These are phyloP conservation scores for Orbilia quercus DNA, from an alignment of 2,329 filamentous ascomycete species.

Conservation along the genomic window DNA sequence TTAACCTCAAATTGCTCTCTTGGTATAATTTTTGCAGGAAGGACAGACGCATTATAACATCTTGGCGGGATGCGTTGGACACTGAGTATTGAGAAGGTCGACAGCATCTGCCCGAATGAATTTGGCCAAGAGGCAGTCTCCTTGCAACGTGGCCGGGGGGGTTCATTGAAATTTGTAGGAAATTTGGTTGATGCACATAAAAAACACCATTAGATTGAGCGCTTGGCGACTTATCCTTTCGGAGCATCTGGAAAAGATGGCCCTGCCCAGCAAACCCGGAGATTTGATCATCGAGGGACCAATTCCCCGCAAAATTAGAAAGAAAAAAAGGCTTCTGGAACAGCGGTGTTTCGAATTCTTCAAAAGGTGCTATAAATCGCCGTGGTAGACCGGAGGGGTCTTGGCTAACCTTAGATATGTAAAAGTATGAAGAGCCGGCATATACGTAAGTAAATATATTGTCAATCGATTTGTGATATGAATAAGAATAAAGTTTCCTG, in stretches of 20 bases:
- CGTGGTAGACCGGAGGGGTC: slow-evolving; percentile 19
- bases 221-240: slow-evolving; percentile 49
- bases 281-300: slow-evolving; percentile 39
- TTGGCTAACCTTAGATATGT: slow-evolving; percentile 30
- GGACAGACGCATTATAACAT: slow-evolving; percentile 7
- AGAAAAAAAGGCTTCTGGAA: slow-evolving; percentile 35
- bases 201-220: slow-evolving; percentile 6
- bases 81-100: slow-evolving; percentile 46
- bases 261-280: slow-evolving; percentile 36
- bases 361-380: slow-evolving; percentile 19
- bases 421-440: too few species aligned
- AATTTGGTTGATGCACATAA: slow-evolving; percentile 43
- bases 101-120: slow-evolving; percentile 24
- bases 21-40: slow-evolving; percentile 17
- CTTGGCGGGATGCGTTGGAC: slow-evolving; percentile 44
- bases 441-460: too few species aligned
- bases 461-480: slow-evolving; percentile 15
- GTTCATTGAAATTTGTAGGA: slow-evolving; percentile 35
- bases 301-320: slow-evolving; percentile 23
- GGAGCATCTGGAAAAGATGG: slow-evolving; percentile 40
- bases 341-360: slow-evolving; percentile 35
- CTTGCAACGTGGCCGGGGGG: slow-evolving; percentile 29
- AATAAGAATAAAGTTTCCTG: too few species aligned
- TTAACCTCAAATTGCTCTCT: neutral
- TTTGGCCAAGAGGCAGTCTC: slow-evolving; percentile 29